phyloP scores from a whole-genome alignment of 768 basidiomycete genomes.

The Lactarius evosmus region DNA sequence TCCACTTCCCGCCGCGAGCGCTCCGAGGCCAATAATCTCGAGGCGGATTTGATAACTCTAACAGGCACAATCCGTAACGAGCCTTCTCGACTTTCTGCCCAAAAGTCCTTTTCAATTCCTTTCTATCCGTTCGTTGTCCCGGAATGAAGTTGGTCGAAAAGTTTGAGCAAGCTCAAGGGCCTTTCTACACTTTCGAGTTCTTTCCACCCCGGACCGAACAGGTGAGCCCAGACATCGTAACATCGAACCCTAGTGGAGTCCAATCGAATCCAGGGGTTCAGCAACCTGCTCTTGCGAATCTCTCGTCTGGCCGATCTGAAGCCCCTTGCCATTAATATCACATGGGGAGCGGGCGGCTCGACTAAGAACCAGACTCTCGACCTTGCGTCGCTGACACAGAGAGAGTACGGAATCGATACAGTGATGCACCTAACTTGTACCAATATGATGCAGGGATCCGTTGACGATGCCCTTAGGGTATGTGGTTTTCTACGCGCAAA shows the following conservation, averaged over 20 bases:
- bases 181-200: slow-evolving; percentile 92
- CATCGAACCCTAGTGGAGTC: slow-evolving; percentile 13
- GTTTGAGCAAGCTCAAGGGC: slow-evolving; percentile 44
- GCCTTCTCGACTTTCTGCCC: not conserved
- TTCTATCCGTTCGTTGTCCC: not conserved
- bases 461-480: slow-evolving; percentile 84
- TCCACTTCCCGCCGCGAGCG: not conserved
- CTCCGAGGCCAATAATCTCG: not conserved
- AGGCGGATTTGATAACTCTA: not conserved
- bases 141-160: slow-evolving; percentile 74
- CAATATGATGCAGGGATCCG: slow-evolving; percentile 87
- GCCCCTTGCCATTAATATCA: slow-evolving; percentile 86
- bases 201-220: slow-evolving; percentile 95
- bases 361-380: slow-evolving; percentile 87
- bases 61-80: not conserved
- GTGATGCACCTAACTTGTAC: slow-evolving; percentile 96
- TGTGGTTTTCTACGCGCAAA: slow-evolving; percentile 30
- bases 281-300: slow-evolving; percentile 87
- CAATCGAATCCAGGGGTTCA: slow-evolving; percentile 63
- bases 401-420: slow-evolving; percentile 74
- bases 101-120: not conserved
- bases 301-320: slow-evolving; percentile 70
- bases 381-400: slow-evolving; percentile 74
- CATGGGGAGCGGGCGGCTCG: slow-evolving; percentile 96
- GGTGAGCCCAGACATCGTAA: slow-evolving; percentile 39